Evolutionary conservation across 768 basidiomycete species (phyloP).

Genomic region (Scleroderma bovista): DNA sequence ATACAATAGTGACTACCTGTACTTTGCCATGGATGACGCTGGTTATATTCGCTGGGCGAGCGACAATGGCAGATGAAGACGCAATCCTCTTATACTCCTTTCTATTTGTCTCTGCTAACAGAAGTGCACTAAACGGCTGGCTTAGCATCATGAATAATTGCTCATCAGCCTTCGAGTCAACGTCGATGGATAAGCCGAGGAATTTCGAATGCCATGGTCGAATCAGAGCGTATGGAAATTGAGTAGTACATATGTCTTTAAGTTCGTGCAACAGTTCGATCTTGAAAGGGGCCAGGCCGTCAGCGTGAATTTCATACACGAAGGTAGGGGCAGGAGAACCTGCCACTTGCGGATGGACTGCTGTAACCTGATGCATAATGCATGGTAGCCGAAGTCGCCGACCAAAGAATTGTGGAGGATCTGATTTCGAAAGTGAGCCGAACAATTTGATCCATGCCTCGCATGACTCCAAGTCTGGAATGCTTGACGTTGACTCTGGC

Average conservation of each 20-base stretch:
- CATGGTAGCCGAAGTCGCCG: not conserved
- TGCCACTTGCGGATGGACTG: not conserved
- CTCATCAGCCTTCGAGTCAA: not conserved
- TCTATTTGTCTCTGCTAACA: not conserved
- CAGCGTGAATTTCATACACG: not conserved
- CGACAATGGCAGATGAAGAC: not conserved
- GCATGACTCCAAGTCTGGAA: no score
- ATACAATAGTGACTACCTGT: no score
- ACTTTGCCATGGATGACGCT: constrained; percentile 1
- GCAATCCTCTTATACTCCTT: constrained; percentile 4
- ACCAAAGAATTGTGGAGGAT: not conserved
- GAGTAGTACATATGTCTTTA: not conserved
- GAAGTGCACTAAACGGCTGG: constrained; percentile 1
- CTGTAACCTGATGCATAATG: not conserved
- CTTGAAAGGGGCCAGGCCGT: not conserved
- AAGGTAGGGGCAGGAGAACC: not conserved
- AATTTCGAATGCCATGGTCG: not conserved
- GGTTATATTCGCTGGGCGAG: not conserved
- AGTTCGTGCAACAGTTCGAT: not conserved
- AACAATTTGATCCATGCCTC: no score
- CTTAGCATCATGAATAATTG: not conserved
- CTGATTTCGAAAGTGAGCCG: not conserved
- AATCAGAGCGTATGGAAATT: not conserved
- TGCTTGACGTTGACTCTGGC: no score
- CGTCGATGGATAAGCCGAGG: not conserved